Percentiles rank a stretch among this genome's conserved stretches.
Evolutionary conservation across 345 rosid genomes (phyloP).

Genomic region (Aquilaria yunnanensis): DNA sequence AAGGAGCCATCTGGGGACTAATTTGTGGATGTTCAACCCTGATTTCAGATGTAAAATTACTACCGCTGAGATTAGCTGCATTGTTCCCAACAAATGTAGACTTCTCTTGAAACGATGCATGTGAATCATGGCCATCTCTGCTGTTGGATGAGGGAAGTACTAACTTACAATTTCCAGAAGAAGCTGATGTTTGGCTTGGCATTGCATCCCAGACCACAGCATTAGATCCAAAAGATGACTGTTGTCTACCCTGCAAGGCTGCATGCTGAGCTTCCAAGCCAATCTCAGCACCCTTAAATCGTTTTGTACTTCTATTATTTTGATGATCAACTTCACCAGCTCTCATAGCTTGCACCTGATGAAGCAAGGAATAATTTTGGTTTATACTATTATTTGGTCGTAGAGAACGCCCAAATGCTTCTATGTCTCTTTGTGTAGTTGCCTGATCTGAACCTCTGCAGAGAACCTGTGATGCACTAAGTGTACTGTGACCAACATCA

Average conservation of each 20-base stretch:
- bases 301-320: slow-evolving; percentile 37
- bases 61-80: slow-evolving; percentile 25
- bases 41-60: slow-evolving; percentile 30
- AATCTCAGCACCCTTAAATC: slow-evolving; percentile 42
- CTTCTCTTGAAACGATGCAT: slow-evolving; percentile 27
- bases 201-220: slow-evolving; percentile 31
- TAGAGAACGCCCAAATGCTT: slow-evolving; percentile 54
- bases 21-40: slow-evolving; percentile 46
- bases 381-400: slow-evolving; percentile 31
- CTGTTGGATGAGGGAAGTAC: slow-evolving; percentile 21
- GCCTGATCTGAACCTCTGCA: slow-evolving; percentile 29
- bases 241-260: slow-evolving; percentile 32
- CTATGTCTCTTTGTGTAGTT: slow-evolving; percentile 41
- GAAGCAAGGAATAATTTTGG: slow-evolving; percentile 41
- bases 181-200: slow-evolving; percentile 15
- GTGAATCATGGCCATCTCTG: slow-evolving; percentile 23
- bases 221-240: slow-evolving; percentile 24
- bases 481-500: slow-evolving; percentile 19
- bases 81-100: slow-evolving; percentile 28
- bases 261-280: slow-evolving; percentile 35
- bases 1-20: slow-evolving; percentile 73
- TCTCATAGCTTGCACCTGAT: slow-evolving; percentile 50
- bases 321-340: slow-evolving; percentile 36
- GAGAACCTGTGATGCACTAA: slow-evolving; percentile 9
- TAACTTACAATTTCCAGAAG: slow-evolving; percentile 30